Percentiles rank a stretch among this genome's conserved stretches.
Conservation (phyloP, 768 basidiomycete genomes). For the Amanita fuliginea region DNA sequence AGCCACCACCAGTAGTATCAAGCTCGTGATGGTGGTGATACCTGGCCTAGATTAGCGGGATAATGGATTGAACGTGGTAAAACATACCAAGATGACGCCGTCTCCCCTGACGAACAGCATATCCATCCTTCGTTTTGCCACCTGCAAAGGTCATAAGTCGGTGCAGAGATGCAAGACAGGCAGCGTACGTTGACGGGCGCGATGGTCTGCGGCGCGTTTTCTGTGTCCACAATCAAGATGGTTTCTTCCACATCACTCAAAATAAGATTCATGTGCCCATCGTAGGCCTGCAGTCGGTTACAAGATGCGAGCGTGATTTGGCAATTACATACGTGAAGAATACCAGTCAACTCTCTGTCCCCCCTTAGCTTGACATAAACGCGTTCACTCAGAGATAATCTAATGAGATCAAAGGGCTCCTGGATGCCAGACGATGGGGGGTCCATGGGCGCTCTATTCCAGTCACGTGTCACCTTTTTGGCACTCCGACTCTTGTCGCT, state of each 20-base stretch:
- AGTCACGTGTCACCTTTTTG: slow-evolving; percentile 1
- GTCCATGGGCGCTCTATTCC: slow-evolving; percentile 39
- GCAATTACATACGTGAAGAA: slow-evolving; percentile 67
- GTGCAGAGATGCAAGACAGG: not conserved
- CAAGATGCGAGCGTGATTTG: slow-evolving; percentile 6
- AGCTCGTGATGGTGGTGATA: slow-evolving; percentile 72
- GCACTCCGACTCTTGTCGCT: slow-evolving; percentile 9
- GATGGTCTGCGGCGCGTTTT: slow-evolving; percentile 44
- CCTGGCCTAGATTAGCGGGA: slow-evolving; percentile 28
- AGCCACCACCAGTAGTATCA: slow-evolving; percentile 24
- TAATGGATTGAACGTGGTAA: slow-evolving; percentile 5
- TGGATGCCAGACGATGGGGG: slow-evolving; percentile 66
- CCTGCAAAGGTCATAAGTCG: slow-evolving; percentile 28
- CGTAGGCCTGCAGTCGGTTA: slow-evolving; percentile 67
- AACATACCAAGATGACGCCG: slow-evolving; percentile 85
- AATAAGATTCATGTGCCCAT: slow-evolving; percentile 99
- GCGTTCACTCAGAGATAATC: slow-evolving; percentile 92
- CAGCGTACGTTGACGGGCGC: slow-evolving; percentile 54
- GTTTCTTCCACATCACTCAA: slow-evolving; percentile 97
- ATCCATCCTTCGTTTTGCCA: slow-evolving; percentile 88
- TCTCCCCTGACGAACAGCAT: slow-evolving; percentile 98
- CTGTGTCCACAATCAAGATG: slow-evolving; percentile 92
- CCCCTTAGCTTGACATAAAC: slow-evolving; percentile 97
- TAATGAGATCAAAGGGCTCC: slow-evolving; percentile 96
- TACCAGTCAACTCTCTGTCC: slow-evolving; percentile 83